Conservation (phyloP, 1,139 yeast genomes). For the Geotrichum citri-aurantii region DNA sequence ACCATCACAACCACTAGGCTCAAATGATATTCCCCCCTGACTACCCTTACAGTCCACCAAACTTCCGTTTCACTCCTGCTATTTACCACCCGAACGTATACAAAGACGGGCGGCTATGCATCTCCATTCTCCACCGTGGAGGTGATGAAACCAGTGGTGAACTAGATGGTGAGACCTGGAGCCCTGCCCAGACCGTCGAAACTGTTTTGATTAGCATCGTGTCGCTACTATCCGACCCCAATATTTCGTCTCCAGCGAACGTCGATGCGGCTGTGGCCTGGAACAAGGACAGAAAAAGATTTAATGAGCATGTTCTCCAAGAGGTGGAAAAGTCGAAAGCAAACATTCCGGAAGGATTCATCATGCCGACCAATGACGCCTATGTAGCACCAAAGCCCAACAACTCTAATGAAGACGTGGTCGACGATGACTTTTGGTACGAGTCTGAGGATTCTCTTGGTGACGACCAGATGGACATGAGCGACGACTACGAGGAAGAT, state of each 20-base stretch:
- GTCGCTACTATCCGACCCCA: conserved; percentile 87
- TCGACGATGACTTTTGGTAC: conserved; percentile 84
- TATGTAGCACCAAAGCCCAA: conserved; percentile 44
- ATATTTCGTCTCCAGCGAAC: conserved; percentile 89
- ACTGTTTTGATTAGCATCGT: conserved; percentile 83
- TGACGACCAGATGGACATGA: conserved; percentile 36
- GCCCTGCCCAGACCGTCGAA: conserved; percentile 95
- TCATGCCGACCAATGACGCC: conserved; percentile 64
- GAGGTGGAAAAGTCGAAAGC: conserved; percentile 81
- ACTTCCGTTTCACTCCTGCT: conserved; percentile 89
- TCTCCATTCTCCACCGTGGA: conserved; percentile 82
- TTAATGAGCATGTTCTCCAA: conserved; percentile 67
- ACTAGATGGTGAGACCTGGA: conserved; percentile 82
- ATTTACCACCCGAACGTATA: conserved; percentile 94
- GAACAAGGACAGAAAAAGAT: conserved; percentile 76
- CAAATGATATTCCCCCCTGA: conserved; percentile 90
- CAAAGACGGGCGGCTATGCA: conserved; percentile 87
- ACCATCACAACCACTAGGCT: conserved; percentile 40
- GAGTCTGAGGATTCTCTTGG: conserved; percentile 64
- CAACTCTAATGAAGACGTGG: conserved; percentile 54
- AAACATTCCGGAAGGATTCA: conserved; percentile 81
- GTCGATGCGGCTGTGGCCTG: conserved; percentile 94
- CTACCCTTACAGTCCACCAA: conserved; percentile 89
- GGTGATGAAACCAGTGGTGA: conserved; percentile 89
- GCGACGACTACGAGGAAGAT: conserved; percentile 16